These are phyloP conservation scores for Wallacemonas sp. DNA, from an alignment of 208 protist genomes.

Conservation along the genomic window DNA sequence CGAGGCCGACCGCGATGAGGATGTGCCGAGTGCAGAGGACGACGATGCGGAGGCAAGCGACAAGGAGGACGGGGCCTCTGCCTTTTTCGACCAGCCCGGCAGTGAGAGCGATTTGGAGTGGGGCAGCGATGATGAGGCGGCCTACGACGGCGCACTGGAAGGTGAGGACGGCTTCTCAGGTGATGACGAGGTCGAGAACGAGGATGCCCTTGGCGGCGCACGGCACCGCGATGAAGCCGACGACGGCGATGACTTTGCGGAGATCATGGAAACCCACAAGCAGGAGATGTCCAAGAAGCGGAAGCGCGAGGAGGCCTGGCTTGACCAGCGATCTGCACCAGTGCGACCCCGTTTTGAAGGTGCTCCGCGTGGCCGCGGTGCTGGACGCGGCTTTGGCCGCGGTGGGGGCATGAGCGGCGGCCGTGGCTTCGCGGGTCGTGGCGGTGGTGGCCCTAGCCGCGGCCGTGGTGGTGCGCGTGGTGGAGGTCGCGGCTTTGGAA, in stretches of 20 bases:
- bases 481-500: slow-evolving; percentile 14
- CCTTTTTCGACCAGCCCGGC: slow-evolving; percentile 44
- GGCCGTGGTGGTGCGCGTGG: slow-evolving; percentile 16
- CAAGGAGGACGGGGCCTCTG: slow-evolving; percentile 15
- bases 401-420: slow-evolving; percentile 17
- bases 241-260: slow-evolving; percentile 83
- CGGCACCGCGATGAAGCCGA: slow-evolving; percentile 23
- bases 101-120: slow-evolving; percentile 69
- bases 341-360: background rate
- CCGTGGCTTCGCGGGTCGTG: slow-evolving; percentile 7
- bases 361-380: background rate
- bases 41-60: slow-evolving; percentile 11
- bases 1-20: slow-evolving; percentile 28
- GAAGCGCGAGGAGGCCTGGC: slow-evolving; percentile 66
- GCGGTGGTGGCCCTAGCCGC: slow-evolving; percentile 19
- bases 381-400: slow-evolving; percentile 5
- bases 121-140: slow-evolving; percentile 68
- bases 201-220: slow-evolving; percentile 42
- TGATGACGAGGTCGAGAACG: slow-evolving; percentile 23
- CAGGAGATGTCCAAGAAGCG: slow-evolving; percentile 70
- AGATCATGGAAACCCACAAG: slow-evolving; percentile 67
- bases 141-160: slow-evolving; percentile 38
- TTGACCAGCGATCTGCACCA: slow-evolving; percentile 44
- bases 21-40: slow-evolving; percentile 23
- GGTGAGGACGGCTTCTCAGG: slow-evolving; percentile 25